Percentiles rank a stretch among this genome's conserved stretches.
phyloP scores from a whole-genome alignment of 306 rosid genomes.

The Corylus heterophylla region DNA sequence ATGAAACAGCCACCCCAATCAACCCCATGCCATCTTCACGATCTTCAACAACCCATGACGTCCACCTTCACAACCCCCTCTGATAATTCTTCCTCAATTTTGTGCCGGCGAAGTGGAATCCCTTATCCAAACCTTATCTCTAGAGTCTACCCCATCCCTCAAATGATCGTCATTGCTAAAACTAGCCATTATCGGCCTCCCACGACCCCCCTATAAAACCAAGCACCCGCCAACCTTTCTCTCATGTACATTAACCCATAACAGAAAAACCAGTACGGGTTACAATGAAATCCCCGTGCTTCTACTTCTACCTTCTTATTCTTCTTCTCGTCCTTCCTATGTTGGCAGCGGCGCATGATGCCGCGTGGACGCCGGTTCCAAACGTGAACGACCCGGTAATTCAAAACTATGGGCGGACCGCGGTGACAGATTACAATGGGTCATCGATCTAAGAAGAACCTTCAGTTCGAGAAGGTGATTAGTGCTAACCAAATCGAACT shows the following conservation, averaged over 20 bases:
- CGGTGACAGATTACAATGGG: conserved; percentile 49
- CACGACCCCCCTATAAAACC: not conserved
- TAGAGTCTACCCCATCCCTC: no score
- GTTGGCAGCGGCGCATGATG: conserved; percentile 23
- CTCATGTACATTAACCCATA: not conserved
- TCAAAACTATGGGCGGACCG: conserved; percentile 46
- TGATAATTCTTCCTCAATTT: no score
- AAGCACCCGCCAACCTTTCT: not conserved
- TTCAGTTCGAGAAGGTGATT: conserved; percentile 29
- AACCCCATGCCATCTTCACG: no score
- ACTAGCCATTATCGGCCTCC: not conserved
- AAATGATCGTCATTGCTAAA: no score
- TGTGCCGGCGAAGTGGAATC: no score
- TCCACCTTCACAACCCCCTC: no score
- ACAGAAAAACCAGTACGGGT: not conserved
- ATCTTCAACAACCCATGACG: no score
- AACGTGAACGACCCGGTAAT: conserved; percentile 40
- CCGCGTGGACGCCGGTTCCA: conserved; percentile 39
- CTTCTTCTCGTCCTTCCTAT: conserved; percentile 24
- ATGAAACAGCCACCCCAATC: no score
- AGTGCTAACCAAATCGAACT: conserved; percentile 42
- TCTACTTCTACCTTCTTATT: conserved; percentile 3
- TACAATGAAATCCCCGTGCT: conserved; percentile 24
- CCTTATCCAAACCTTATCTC: no score
- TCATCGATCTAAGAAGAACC: not conserved